Evolutionary conservation across 2,329 filamentous ascomycete species (phyloP), one percentile per base, ranked within the genome.

Genomic region (Sclerotiophoma versabilis): DNA sequence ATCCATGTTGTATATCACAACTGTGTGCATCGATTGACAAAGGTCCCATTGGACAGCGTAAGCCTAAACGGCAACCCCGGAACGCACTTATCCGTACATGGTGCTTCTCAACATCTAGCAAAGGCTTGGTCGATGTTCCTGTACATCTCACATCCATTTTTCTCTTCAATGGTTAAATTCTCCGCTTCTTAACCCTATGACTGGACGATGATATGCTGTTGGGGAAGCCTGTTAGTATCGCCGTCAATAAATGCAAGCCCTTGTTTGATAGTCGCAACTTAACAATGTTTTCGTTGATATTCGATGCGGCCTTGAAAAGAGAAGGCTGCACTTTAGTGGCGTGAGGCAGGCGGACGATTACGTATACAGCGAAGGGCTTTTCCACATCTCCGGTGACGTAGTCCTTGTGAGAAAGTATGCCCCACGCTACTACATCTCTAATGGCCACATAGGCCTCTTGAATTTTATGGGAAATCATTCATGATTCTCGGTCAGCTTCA

Each of bases 361-460:
- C 66, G 43, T 76, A 77, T 0, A 76, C 45, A 8, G 65, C 60
- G 5, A 77, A 63, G 0, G 71, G 58, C 10, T 70, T 63, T 4
- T 58, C 42, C 0, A 78, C 59, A 32, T 73, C 63, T 4, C 73
- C 73, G 0, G 62, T 50, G 60, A 79, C 82, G 57, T 80, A 74
- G 0, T 73, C 60, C 49, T 73, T 72, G 68, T 73, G 80, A 66
- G 89, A 88, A 0, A 88, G 49, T 10, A 88, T 83, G 0, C 86
- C 86, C 0, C 89, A 69, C 0, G 84, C 84, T 0, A 83, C 86
- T 0, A 85, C 84, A 58, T 88, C 86, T 67, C 88, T 86, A 41
- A 88, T 87, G 0, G 86, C 85, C 84, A 87, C 87, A 61, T 85
- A 87, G 0, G 86, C 86, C 3, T 87, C 87, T 69, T 90, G 87